Evolutionary conservation across 2,329 filamentous ascomycete species (phyloP).

Genomic region (Paecilomyces dactylethromorphus): DNA sequence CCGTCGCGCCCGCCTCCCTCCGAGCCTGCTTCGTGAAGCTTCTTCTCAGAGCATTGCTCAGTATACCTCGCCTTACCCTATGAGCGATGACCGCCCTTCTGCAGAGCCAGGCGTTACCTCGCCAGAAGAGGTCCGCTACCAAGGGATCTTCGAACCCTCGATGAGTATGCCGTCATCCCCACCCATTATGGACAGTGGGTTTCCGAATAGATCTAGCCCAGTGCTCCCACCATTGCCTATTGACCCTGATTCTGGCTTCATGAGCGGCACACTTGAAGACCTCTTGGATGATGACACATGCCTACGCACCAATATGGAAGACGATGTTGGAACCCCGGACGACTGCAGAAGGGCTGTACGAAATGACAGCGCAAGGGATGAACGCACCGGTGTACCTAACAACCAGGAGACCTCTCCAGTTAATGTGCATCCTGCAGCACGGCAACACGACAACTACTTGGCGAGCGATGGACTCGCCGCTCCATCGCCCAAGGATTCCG

Average conservation of each 20-base stretch:
- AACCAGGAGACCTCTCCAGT: constrained; percentile 21
- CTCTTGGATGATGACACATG: constrained; percentile 57
- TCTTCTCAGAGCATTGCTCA: constrained; percentile 39
- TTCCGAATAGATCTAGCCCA: constrained; percentile 72
- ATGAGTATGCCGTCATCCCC: constrained; percentile 85
- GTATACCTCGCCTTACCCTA: constrained; percentile 37
- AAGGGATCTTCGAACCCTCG: constrained; percentile 57
- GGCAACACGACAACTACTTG: constrained; percentile 13
- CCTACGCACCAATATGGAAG: constrained; percentile 7
- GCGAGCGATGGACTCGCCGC: constrained; percentile 13
- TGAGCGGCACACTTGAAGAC: constrained; percentile 70
- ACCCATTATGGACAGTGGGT: constrained; percentile 62
- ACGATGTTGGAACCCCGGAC: constrained; percentile 18
- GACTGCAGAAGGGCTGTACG: constrained; percentile 12
- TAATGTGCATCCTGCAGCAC: constrained; percentile 14
- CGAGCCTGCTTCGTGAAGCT: constrained; percentile 59
- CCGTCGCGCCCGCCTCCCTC: constrained; percentile 25
- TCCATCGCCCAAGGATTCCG: constrained; percentile 14
- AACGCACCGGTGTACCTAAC: constrained; percentile 16
- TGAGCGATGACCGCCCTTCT: constrained; percentile 26
- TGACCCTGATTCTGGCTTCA: constrained; percentile 69
- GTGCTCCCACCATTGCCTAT: constrained; percentile 55
- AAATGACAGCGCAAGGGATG: constrained; percentile 12
- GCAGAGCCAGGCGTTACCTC: constrained; percentile 44
- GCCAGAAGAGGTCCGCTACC: constrained; percentile 45